Conservation (phyloP, 805 yeast genomes). For the Candida maris region DNA sequence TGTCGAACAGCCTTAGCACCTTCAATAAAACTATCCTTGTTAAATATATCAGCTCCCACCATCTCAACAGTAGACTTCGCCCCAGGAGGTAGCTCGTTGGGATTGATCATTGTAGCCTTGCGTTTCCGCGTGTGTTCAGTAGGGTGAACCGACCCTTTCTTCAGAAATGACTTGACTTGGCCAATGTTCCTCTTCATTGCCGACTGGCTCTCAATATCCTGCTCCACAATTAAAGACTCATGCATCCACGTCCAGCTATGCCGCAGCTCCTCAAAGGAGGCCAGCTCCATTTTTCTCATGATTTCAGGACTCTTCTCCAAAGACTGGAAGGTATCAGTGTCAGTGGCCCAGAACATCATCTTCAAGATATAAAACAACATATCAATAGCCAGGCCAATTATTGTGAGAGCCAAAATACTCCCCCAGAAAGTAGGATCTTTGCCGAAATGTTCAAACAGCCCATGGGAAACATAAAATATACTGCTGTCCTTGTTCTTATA, state of each 20-base stretch:
- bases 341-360: constrained; percentile 57
- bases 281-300: constrained; percentile 66
- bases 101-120: constrained; percentile 44
- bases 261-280: constrained; percentile 65
- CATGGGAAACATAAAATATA: constrained; percentile 69
- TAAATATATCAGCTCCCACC: constrained; percentile 36
- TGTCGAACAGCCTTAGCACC: constrained; percentile 45
- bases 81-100: constrained; percentile 51
- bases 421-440: constrained; percentile 87
- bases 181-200: constrained; percentile 15
- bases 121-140: constrained; percentile 40
- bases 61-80: constrained; percentile 33
- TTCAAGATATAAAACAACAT: constrained; percentile 55
- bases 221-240: constrained; percentile 29
- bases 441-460: constrained; percentile 72
- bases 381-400: constrained; percentile 66
- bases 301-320: constrained; percentile 68
- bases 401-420: constrained; percentile 50
- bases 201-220: constrained; percentile 21
- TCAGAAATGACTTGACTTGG: constrained; percentile 28
- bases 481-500: constrained; percentile 49
- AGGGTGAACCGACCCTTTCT: constrained; percentile 34
- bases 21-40: constrained; percentile 37
- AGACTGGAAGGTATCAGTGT: constrained; percentile 73
- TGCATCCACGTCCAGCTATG: constrained; percentile 73